phyloP scores from a whole-genome alignment of 768 basidiomycete genomes.

The Lentinula boryana region DNA sequence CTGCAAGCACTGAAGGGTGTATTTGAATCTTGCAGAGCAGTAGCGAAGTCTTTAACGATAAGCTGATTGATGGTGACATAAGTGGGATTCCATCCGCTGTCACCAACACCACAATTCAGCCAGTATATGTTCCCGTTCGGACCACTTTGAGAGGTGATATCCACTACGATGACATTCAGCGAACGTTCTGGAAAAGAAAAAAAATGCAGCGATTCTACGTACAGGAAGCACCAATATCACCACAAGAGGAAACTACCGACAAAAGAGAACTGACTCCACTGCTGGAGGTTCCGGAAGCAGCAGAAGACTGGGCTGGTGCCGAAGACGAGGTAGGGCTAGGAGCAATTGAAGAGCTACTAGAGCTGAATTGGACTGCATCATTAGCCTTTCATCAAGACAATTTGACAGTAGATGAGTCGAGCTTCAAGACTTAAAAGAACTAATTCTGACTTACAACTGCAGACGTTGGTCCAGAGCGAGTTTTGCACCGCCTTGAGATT shows the following conservation, averaged over 20 bases:
- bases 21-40: conserved; percentile 40
- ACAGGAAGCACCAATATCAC: conserved; percentile 46
- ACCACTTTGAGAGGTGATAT: conserved; percentile 44
- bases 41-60: conserved; percentile 35
- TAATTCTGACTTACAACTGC: background rate
- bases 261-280: background rate
- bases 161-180: conserved; percentile 25
- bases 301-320: background rate
- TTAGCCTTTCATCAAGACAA: background rate
- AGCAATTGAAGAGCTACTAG: background rate
- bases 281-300: background rate
- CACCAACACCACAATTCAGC: conserved; percentile 71
- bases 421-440: background rate
- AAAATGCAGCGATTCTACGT: conserved; percentile 10
- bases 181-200: background rate
- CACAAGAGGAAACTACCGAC: conserved; percentile 29
- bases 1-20: conserved; percentile 58
- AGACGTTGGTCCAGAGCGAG: background rate
- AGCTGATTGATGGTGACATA: conserved; percentile 47
- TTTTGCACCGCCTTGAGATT: conserved; percentile 1
- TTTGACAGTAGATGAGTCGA: background rate
- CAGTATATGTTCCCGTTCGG: conserved; percentile 72
- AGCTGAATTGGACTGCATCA: background rate
- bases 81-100: conserved; percentile 69
- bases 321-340: background rate